A percentile compares a stretch with the other conserved stretches of the same genome.
Conservation (phyloP, 345 rosid species). For the Acer yangbiense region DNA sequence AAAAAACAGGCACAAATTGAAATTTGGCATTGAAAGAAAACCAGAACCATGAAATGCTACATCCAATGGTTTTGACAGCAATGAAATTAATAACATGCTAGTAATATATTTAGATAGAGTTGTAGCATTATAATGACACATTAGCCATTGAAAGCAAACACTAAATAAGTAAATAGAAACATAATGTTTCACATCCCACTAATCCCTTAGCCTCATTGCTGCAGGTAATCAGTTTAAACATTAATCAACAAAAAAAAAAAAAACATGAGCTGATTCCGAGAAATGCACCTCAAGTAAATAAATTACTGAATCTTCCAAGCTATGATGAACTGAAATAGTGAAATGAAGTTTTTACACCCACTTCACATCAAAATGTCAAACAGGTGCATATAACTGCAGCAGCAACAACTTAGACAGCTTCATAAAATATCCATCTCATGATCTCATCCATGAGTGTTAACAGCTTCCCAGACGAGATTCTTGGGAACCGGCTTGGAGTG, state of each 20-base stretch:
- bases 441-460: constrained; percentile 54
- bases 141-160: neutral
- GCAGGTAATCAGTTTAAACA: constrained; percentile 9
- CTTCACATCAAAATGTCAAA: constrained; percentile 7
- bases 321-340: constrained; percentile 22
- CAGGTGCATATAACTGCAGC: constrained; percentile 22
- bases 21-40: constrained; percentile 8
- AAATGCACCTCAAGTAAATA: constrained; percentile 7
- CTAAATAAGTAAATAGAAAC: constrained; percentile 7
- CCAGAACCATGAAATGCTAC: constrained; percentile 13
- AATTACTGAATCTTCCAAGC: constrained; percentile 26
- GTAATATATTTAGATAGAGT: neutral
- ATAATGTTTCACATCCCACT: constrained; percentile 20
- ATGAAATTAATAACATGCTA: constrained; percentile 5
- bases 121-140: neutral
- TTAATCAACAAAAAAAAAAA: constrained; percentile 1
- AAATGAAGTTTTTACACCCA: constrained; percentile 19
- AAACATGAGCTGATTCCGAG: constrained; percentile 3
- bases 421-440: constrained; percentile 23
- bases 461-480: constrained; percentile 65
- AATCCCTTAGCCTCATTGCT: constrained; percentile 11
- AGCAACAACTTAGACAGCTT: constrained; percentile 16
- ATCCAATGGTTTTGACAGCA: constrained; percentile 1
- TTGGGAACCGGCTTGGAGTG: constrained; percentile 40
- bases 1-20: neutral